Conservation (phyloP, 805 yeast species). For the Maudiozyma serrabonitensis region DNA sequence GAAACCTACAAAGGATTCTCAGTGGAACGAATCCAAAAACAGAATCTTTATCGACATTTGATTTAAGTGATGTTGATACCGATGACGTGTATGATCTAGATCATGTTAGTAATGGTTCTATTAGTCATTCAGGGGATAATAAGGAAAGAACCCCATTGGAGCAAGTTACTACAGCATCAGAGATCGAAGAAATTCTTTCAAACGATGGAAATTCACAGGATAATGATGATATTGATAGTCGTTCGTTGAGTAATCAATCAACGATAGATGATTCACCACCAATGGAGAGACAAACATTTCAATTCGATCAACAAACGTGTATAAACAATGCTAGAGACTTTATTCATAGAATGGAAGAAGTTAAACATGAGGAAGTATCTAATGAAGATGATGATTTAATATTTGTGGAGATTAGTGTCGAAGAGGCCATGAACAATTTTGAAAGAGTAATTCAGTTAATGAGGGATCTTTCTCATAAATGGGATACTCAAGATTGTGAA, state of each 20-base stretch:
- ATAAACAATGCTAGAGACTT: not conserved
- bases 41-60: conserved; percentile 25
- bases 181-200: not conserved
- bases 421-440: conserved; percentile 9
- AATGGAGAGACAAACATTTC: not conserved
- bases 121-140: not conserved
- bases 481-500: conserved; percentile 1
- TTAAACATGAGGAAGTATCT: not conserved
- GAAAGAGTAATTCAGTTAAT: conserved; percentile 12
- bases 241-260: not conserved
- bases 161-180: conserved; percentile 1
- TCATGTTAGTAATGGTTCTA: not conserved
- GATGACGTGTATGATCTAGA: conserved; percentile 9
- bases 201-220: not conserved
- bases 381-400: not conserved
- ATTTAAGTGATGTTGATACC: conserved; percentile 18
- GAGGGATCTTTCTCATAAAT: conserved; percentile 7
- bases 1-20: conserved; percentile 6
- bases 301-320: conserved; percentile 5
- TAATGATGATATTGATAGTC: not conserved
- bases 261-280: not conserved
- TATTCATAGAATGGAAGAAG: not conserved
- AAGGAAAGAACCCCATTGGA: not conserved
- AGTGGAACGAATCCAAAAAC: conserved; percentile 14
- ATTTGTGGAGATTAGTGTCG: conserved; percentile 2